Percentiles rank a stretch among this genome's conserved stretches.
Conservation (phyloP, 2,329 filamentous ascomycete species). For the Scortechinia acanthostroma region DNA sequence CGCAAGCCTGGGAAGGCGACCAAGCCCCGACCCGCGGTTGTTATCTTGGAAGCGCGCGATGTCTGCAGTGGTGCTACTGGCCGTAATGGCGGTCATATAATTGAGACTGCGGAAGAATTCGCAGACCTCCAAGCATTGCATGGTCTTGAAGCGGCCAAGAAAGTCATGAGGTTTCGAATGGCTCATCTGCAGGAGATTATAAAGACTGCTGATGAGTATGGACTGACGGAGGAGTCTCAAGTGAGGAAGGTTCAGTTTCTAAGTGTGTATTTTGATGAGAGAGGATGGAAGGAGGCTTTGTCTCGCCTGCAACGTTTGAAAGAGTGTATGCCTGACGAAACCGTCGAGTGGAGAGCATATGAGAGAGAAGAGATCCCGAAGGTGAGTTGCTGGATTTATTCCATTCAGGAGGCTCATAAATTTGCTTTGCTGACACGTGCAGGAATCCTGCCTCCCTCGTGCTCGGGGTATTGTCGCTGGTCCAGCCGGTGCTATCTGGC, state of each 20-base stretch:
- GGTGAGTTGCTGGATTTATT: background rate
- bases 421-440: no score
- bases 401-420: no score
- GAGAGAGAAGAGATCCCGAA: background rate
- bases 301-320: conserved; percentile 13
- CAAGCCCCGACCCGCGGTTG: conserved; percentile 5
- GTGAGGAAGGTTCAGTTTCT: conserved; percentile 15
- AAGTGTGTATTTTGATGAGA: conserved; percentile 15
- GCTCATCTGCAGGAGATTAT: background rate
- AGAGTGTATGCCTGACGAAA: conserved; percentile 13
- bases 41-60: conserved; percentile 18
- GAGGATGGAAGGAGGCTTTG: conserved; percentile 11
- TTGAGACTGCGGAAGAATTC: conserved; percentile 4
- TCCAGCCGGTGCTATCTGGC: conserved; percentile 18
- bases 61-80: conserved; percentile 20
- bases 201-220: background rate
- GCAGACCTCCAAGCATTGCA: conserved; percentile 6
- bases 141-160: background rate
- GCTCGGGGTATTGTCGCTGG: conserved; percentile 12
- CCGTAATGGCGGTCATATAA: conserved; percentile 17
- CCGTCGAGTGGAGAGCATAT: conserved; percentile 12
- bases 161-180: background rate
- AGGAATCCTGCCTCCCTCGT: conserved; percentile 14
- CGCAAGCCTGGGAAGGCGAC: conserved; percentile 1
- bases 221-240: background rate